Evolutionary conservation across 2,329 filamentous ascomycete genomes (phyloP).

Genomic region (Ophiostoma sp.): DNA sequence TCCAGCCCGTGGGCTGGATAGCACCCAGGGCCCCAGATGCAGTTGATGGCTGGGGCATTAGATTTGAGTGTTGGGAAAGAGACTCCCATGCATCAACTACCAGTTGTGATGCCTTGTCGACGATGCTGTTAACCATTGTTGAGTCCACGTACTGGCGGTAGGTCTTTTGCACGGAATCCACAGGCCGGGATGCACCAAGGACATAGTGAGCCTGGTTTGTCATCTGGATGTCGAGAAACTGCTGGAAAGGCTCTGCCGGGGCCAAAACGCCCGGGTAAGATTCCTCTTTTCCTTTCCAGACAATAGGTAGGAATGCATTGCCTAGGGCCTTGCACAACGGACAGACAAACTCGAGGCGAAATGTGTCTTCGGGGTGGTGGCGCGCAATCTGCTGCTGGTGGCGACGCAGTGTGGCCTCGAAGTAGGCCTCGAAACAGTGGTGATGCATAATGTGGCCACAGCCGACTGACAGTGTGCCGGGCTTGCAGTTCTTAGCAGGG

Average conservation of each 20-base stretch:
- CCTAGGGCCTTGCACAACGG: conserved; percentile 94
- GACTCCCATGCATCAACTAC: conserved; percentile 43
- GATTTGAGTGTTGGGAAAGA: background rate
- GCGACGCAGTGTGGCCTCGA: conserved; percentile 73
- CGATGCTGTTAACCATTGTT: conserved; percentile 39
- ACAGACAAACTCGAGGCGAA: conserved; percentile 85
- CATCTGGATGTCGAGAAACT: conserved; percentile 62
- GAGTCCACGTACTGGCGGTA: conserved; percentile 39
- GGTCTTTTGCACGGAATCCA: conserved; percentile 34
- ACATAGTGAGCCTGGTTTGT: conserved; percentile 38
- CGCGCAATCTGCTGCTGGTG: conserved; percentile 91
- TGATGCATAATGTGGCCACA: conserved; percentile 99
- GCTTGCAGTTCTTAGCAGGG: conserved; percentile 58
- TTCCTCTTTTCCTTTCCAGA: conserved; percentile 91
- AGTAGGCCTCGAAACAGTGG: conserved; percentile 88
- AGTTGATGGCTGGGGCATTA: conserved; percentile 17
- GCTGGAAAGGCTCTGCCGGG: conserved; percentile 53
- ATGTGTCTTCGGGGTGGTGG: conserved; percentile 80
- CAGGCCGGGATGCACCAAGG: conserved; percentile 35
- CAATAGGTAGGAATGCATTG: conserved; percentile 88
- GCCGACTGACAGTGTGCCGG: conserved; percentile 78
- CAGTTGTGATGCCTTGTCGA: conserved; percentile 37
- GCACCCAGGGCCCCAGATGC: background rate
- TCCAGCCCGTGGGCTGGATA: background rate
- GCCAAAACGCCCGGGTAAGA: conserved; percentile 70